phyloP scores from a whole-genome alignment of 202 grass and related monocot species.

The Setaria italica region DNA sequence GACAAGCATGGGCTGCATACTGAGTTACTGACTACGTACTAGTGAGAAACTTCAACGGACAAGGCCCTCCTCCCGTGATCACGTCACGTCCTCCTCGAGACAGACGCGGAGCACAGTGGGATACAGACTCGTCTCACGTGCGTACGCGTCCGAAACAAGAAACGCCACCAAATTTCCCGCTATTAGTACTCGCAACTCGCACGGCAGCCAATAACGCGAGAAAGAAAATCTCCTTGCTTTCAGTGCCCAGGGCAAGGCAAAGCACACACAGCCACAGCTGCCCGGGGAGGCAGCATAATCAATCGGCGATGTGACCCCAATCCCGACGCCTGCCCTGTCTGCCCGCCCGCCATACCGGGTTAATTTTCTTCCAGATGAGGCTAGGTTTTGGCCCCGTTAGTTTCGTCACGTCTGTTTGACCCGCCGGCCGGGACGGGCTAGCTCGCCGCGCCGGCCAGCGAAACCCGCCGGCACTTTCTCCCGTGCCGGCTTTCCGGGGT shows the following conservation, averaged over 20 bases:
- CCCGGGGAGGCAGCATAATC: background rate
- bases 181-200: background rate
- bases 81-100: background rate
- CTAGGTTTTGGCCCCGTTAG: background rate
- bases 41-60: background rate
- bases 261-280: background rate
- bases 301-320: background rate
- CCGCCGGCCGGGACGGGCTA: background rate
- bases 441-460: slow-evolving; percentile 35
- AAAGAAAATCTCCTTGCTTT: slow-evolving; percentile 42
- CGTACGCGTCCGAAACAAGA: background rate
- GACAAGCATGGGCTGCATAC: too few relatives aligned
- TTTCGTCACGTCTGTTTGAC: slow-evolving; percentile 38
- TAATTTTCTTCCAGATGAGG: too few relatives aligned
- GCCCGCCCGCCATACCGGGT: background rate
- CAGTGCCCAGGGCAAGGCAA: slow-evolving; percentile 29
- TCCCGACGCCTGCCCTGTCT: slow-evolving; percentile 42
- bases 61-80: background rate
- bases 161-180: background rate
- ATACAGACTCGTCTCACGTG: background rate
- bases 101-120: background rate
- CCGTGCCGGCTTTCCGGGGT: slow-evolving; percentile 45
- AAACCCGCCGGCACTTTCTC: slow-evolving; percentile 60
- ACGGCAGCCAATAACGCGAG: background rate
- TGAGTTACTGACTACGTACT: too few relatives aligned